Evolutionary conservation across 176 grass and related monocot genomes (phyloP).

Genomic region (Otatea glauca): DNA sequence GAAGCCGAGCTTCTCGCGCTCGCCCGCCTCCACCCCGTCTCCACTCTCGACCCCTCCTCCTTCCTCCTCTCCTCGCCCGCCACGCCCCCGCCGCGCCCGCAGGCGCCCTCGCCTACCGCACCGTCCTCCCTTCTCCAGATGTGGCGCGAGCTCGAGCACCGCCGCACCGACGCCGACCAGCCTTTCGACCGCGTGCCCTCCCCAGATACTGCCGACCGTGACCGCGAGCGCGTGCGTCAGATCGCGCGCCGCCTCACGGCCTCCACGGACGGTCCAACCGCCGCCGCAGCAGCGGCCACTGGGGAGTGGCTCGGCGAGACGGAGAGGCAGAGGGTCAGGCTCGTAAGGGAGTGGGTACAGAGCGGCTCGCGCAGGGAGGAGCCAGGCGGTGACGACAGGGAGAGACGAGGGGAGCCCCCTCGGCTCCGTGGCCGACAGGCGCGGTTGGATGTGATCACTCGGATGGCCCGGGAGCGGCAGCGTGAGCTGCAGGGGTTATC

Average conservation of each 20-base stretch:
- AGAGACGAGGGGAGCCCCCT: conserved; percentile 65
- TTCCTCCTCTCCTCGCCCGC: conserved; percentile 60
- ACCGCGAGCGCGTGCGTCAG: conserved; percentile 64
- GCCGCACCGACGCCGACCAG: conserved; percentile 44
- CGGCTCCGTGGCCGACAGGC: conserved; percentile 87
- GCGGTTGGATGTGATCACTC: conserved; percentile 72
- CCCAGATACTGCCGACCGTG: conserved; percentile 67
- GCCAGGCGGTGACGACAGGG: conserved; percentile 22
- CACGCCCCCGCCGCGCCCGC: conserved; percentile 46
- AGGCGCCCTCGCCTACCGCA: conserved; percentile 43
- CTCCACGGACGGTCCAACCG: conserved; percentile 43
- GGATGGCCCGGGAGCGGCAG: conserved; percentile 81
- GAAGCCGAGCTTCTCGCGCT: conserved; percentile 89
- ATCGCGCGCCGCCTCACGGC: conserved; percentile 64
- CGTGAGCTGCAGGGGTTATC: conserved; percentile 88
- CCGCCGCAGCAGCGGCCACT: conserved; percentile 20
- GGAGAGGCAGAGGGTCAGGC: conserved; percentile 84
- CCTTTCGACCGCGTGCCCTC: conserved; percentile 68
- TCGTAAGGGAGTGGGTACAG: conserved; percentile 94
- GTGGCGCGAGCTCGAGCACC: conserved; percentile 91
- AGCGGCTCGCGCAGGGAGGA: conserved; percentile 54
- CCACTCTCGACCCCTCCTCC: conserved; percentile 77
- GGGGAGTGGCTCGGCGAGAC: conserved; percentile 87
- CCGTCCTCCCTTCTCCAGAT: conserved; percentile 78
- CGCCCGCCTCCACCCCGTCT: conserved; percentile 86